Percentiles rank a stretch among this genome's conserved stretches.
phyloP scores from a whole-genome alignment of 805 yeast species.

The Candida railenensis region DNA sequence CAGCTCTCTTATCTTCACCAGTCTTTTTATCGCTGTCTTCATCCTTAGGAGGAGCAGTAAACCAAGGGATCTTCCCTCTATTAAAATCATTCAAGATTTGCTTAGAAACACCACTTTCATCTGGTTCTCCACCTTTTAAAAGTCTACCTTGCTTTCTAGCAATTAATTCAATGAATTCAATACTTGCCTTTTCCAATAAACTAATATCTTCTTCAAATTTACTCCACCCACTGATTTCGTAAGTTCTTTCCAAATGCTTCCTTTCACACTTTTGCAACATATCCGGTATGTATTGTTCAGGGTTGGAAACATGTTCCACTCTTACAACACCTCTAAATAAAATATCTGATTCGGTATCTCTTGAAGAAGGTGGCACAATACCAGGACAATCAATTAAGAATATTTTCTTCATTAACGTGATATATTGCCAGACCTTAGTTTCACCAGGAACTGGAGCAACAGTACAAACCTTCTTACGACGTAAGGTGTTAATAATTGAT shows the following conservation, averaged over 20 bases:
- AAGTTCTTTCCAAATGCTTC: conserved; percentile 91
- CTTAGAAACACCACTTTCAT: conserved; percentile 89
- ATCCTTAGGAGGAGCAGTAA: conserved; percentile 85
- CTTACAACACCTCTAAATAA: conserved; percentile 96
- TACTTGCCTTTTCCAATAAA: conserved; percentile 43
- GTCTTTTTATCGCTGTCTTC: conserved; percentile 45
- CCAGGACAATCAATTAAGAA: conserved; percentile 98
- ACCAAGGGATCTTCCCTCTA: conserved; percentile 98
- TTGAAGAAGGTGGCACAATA: conserved; percentile 92
- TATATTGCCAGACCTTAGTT: conserved; percentile 98
- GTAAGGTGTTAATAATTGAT: conserved; percentile 87
- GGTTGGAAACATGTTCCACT: conserved; percentile 94
- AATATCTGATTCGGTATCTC: conserved; percentile 89
- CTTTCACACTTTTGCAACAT: conserved; percentile 80
- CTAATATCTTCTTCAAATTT: conserved; percentile 45
- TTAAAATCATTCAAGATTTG: conserved; percentile 90
- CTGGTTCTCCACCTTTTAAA: conserved; percentile 97
- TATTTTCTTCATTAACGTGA: conserved; percentile 93
- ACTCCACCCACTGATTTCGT: conserved; percentile 89
- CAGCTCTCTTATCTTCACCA: conserved; percentile 58
- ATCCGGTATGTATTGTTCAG: conserved; percentile 93
- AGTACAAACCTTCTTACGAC: conserved; percentile 92
- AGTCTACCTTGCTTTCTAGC: conserved; percentile 93
- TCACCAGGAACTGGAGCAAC: conserved; percentile 99
- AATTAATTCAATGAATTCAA: conserved; percentile 81